Evolutionary conservation across 352 stramenopile species (phyloP).

Genomic region (Phytophthora ohioensis): DNA sequence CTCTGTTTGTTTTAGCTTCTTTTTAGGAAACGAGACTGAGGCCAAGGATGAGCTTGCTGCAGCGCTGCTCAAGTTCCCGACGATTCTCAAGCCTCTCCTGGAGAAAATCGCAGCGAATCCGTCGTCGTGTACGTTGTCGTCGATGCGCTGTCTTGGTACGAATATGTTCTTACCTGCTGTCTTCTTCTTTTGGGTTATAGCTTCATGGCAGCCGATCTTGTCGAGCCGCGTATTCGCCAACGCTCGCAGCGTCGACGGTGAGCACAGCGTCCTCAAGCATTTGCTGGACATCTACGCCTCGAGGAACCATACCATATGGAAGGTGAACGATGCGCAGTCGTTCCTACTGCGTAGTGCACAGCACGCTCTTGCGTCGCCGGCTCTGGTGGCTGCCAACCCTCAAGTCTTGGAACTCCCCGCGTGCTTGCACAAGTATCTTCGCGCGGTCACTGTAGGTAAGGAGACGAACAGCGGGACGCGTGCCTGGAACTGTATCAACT

Average conservation of each 20-base stretch:
- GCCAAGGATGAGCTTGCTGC: conserved; percentile 69
- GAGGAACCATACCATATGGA: conserved; percentile 83
- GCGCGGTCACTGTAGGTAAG: conserved; percentile 68
- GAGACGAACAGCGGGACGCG: not conserved
- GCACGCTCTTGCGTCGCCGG: conserved; percentile 63
- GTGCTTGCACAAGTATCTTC: conserved; percentile 77
- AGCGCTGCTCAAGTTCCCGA: conserved; percentile 74
- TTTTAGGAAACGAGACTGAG: conserved; percentile 64
- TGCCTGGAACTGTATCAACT: not conserved
- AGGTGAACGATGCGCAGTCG: conserved; percentile 78
- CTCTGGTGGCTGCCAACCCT: conserved; percentile 55
- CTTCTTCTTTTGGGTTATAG: conserved; percentile 29
- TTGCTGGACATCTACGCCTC: conserved; percentile 86
- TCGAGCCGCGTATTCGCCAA: conserved; percentile 85
- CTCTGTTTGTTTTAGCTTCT: conserved; percentile 55
- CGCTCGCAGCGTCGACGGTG: conserved; percentile 63
- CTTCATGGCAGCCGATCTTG: conserved; percentile 76
- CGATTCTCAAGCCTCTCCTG: conserved; percentile 72
- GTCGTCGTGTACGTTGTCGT: conserved; percentile 58
- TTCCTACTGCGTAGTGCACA: conserved; percentile 77
- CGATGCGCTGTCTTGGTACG: conserved; percentile 2
- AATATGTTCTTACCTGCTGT: not conserved
- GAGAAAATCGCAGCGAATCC: conserved; percentile 79
- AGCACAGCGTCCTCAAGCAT: conserved; percentile 66
- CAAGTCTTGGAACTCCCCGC: conserved; percentile 69